Conservation (phyloP, 2,329 filamentous ascomycete species). For the Fusarium circinatum region DNA sequence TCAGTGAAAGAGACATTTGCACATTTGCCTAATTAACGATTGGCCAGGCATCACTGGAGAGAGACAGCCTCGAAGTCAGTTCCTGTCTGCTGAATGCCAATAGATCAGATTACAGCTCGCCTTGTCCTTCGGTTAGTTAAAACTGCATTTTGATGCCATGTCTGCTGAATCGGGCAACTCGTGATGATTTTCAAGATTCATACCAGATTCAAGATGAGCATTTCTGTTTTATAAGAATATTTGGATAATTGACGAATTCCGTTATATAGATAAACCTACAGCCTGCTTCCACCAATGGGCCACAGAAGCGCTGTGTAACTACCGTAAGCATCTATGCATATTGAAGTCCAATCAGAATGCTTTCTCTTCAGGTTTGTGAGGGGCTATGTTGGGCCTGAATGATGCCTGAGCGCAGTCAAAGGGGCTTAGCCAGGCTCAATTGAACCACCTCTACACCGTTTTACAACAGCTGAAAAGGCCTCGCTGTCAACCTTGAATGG, state of each 20-base stretch:
- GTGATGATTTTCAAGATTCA: no score
- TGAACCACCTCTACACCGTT: not conserved
- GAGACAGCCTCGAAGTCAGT: not conserved
- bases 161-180: not conserved
- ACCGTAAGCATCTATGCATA: not conserved
- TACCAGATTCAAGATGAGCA: not conserved
- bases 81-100: accelerated
- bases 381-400: no score
- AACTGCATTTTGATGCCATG: not conserved
- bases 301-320: not conserved
- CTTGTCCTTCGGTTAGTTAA: accelerated
- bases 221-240: no score
- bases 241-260: accelerated
- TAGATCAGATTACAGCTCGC: not conserved
- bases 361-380: not conserved
- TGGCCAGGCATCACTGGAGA: accelerated
- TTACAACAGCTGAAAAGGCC: not conserved
- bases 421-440: accelerated
- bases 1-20: not conserved
- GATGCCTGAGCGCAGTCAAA: not conserved
- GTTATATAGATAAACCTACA: no score
- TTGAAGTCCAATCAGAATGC: not conserved
- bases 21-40: not conserved
- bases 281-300: not conserved
- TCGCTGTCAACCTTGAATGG: not conserved